These are phyloP conservation scores for Colletotrichum brevisporum DNA, from an alignment of 2,329 filamentous ascomycete genomes.

Conservation along the genomic window DNA sequence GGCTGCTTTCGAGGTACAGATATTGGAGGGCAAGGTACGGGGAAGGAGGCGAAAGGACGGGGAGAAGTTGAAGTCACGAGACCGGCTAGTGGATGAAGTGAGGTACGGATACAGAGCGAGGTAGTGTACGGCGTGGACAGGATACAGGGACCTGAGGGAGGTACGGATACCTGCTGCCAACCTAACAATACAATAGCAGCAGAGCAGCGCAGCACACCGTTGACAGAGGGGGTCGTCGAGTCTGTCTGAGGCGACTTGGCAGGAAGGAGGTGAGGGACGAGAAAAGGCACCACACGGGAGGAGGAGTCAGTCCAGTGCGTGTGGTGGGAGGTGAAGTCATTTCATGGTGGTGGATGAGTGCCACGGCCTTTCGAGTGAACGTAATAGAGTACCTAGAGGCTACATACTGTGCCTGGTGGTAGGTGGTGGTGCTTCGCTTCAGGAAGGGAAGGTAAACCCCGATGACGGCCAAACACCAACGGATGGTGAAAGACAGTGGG, in stretches of 20 bases:
- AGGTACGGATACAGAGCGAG: no score
- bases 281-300: background rate
- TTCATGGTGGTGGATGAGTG: no score
- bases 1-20: conserved; percentile 19
- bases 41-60: background rate
- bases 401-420: no score
- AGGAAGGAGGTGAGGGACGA: background rate
- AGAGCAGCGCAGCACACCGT: background rate
- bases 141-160: background rate
- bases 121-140: background rate
- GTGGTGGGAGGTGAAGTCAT: background rate
- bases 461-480: no score
- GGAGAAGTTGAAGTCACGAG: conserved; percentile 33
- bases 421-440: no score
- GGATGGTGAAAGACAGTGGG: conserved; percentile 5
- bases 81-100: conserved; percentile 14
- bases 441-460: no score
- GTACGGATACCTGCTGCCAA: background rate
- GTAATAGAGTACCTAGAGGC: no score
- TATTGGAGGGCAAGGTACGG: background rate
- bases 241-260: conserved; percentile 9
- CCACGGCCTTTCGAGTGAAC: no score
- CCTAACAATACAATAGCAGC: background rate
- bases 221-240: background rate
- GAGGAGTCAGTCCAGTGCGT: background rate